Evolutionary conservation across 202 grass and related monocot species (phyloP), one percentile per base, ranked within the genome.

Genomic region (Alloteropsis angusta): DNA sequence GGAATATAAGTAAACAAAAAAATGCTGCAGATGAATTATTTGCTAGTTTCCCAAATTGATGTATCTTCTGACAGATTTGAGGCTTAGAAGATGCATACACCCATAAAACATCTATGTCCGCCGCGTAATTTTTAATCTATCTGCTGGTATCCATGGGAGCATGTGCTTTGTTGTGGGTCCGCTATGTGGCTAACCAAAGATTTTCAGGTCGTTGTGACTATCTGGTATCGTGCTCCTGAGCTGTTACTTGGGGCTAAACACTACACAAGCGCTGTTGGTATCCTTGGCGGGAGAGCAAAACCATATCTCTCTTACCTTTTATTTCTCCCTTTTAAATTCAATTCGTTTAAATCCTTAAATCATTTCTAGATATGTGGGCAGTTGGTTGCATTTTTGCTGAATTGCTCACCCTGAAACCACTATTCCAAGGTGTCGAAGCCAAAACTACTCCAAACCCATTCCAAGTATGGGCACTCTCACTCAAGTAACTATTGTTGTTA

Each of bases 181-280:
- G 17, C 44, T 56, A 39, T 65, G 34, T 71, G 47, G 48, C 68
- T 81, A 53, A 72, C 84, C 1, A 80, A 71, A 63, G 37, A 75
- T 61, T 82, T 66, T 80, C 87, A 95, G 92, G 90, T 99, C 72
- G 96, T 99, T 56, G 96, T 99, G 41, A 99, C 96, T 48, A 99
- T 99, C 67, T 99, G 96, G 96, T 95, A 99, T 75, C 96, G 92
- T 81, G 89, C 96, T 82, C 92, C 96, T 0, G 92, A 95, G 72
- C 82, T 99, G 65, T 84, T 99, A 67, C 96, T 99, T 75, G 96
- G 96, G 49, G 96, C 83, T 64, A 99, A 99, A 74, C 96, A 99
- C 86, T 98, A 98, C 75, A 93, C 95, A 43, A 98, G 89, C 32
- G 95, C 92, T 88, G 95, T 98, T 65, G 95, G 95, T 98, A 98